Evolutionary conservation across 2,329 filamentous ascomycete species (phyloP).

Genomic region (Cyphellophora attinorum): DNA sequence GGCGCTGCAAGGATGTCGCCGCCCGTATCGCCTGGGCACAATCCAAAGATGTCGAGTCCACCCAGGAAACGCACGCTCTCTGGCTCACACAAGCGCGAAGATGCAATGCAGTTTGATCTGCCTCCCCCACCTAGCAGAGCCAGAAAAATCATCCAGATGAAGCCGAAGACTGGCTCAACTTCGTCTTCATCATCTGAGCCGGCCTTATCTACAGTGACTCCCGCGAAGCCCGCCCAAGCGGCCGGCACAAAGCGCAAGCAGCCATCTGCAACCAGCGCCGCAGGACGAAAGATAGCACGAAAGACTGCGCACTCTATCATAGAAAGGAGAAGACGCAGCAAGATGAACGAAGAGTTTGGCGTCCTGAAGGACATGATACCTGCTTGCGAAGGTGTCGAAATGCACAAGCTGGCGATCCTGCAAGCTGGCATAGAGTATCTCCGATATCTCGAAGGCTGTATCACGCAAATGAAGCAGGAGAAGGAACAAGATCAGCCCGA

Average conservation of each 20-base stretch:
- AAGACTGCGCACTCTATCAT: slow-evolving; percentile 96
- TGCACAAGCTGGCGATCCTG: slow-evolving; percentile 94
- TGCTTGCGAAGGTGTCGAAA: slow-evolving; percentile 83
- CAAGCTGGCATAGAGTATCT: slow-evolving; percentile 97
- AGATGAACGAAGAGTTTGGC: slow-evolving; percentile 98
- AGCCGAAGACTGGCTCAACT: slow-evolving; percentile 48
- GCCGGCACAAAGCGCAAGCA: slow-evolving; percentile 63
- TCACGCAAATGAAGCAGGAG: slow-evolving; percentile 59
- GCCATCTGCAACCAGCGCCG: slow-evolving; percentile 64
- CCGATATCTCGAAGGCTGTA: slow-evolving; percentile 83
- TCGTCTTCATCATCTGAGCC: slow-evolving; percentile 31
- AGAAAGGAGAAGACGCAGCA: slow-evolving; percentile 77
- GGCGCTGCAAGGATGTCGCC: slow-evolving; percentile 34
- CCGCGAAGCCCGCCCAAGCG: slow-evolving; percentile 18
- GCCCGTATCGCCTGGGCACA: slow-evolving; percentile 19
- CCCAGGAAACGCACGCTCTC: slow-evolving; percentile 16
- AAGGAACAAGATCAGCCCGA: slow-evolving; percentile 8
- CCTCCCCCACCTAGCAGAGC: slow-evolving; percentile 87
- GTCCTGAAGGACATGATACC: slow-evolving; percentile 93
- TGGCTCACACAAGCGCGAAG: slow-evolving; percentile 14
- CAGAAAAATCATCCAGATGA: slow-evolving; percentile 98
- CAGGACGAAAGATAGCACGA: slow-evolving; percentile 85
- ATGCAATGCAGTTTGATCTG: slow-evolving; percentile 60
- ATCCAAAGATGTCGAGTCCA: slow-evolving; percentile 14
- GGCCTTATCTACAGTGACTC: slow-evolving; percentile 16